Base-by-base conservation (phyloP, 1,139 yeast genomes). In the Martiniozyma asiatica region DNA sequence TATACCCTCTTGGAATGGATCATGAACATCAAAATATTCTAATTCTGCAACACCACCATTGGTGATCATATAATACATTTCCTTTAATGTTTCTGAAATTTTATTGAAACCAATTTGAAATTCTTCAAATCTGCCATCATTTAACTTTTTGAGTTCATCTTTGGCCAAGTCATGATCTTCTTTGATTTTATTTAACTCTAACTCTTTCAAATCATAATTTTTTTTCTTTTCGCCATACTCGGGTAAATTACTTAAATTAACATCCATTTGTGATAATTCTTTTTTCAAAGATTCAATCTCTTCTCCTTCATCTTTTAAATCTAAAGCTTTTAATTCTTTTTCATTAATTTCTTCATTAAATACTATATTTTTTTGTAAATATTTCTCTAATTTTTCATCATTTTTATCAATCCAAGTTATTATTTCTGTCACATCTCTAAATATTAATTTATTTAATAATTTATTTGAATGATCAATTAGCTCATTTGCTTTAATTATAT, bases 21-120 rank as follows among this genome's bases (percentile, higher is more conserved):
- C 98, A 47, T 89, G 67, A 42, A 94, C 78, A 51, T 92, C 98
- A 14, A 87, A 97, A 32, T 89, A 66, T 50, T 92, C 99, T 26
- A 92, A 64, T 53, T 92, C 98, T 0, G 99, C 99, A 59, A 87
- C 92, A 24, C 99, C 99, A 11, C 98, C 98, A 93, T 89, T 85
- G 1, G 98, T 92, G 37, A 92, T 89, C 93, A 89, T 82, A 48
- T 87, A 94, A 49, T 92, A 92, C 97, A 92, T 87, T 47, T 84
- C 96, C 53, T 89, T 89, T 40, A 92, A 66, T 6, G 94, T 81
- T 55, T 76, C 64, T 1, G 97, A 85, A 22, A 92, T 92, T 19
- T 73, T 65, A 42, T 76, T 73, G 58, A 92, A 89, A 0, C 99
- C 98, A 40, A 71, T 73, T 94, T 85, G 84, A 48, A 92, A 92